A percentile compares a stretch with the other conserved stretches of the same genome.
phyloP scores from a whole-genome alignment of 495 filamentous ascomycete species.

The Sordaria brevicollis region DNA sequence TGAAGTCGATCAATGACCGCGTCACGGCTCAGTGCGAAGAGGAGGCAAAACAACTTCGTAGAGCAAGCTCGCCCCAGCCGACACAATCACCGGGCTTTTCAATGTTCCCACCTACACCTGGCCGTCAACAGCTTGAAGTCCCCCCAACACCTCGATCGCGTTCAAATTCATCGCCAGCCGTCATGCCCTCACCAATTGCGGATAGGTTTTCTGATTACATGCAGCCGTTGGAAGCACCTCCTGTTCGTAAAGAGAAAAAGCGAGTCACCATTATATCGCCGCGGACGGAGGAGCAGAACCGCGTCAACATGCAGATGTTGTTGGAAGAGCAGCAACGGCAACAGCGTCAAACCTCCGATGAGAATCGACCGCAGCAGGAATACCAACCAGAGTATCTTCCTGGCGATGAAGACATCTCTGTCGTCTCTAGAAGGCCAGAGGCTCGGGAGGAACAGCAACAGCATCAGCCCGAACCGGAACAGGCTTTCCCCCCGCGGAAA shows the following conservation, averaged over 20 bases:
- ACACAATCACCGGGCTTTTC: conserved; percentile 50
- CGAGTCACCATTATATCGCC: conserved; percentile 20
- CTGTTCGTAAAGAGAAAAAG: conserved; percentile 14
- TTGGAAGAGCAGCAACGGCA: conserved; percentile 19
- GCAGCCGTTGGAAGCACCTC: not conserved
- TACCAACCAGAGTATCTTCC: not conserved
- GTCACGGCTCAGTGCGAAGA: conserved; percentile 23
- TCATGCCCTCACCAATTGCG: conserved; percentile 33
- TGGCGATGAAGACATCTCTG: not conserved
- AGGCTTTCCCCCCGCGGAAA: not conserved
- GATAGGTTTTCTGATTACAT: conserved; percentile 16
- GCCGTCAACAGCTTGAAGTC: conserved; percentile 22
- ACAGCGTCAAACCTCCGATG: not conserved
- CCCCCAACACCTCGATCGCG: conserved; percentile 36
- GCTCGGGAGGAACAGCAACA: not conserved
- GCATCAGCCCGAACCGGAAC: not conserved
- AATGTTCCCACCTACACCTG: conserved; percentile 50
- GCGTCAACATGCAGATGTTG: conserved; percentile 10
- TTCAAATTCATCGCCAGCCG: conserved; percentile 50
- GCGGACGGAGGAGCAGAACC: conserved; percentile 18
- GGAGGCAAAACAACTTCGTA: conserved; percentile 25
- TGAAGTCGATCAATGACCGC: conserved; percentile 42
- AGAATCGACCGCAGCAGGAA: not conserved
- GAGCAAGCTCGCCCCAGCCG: conserved; percentile 50
- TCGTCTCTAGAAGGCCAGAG: not conserved